Percentiles rank a stretch among this genome's conserved stretches.
phyloP scores from a whole-genome alignment of 2,329 filamentous ascomycete genomes.

The Lachnellula occidentalis region DNA sequence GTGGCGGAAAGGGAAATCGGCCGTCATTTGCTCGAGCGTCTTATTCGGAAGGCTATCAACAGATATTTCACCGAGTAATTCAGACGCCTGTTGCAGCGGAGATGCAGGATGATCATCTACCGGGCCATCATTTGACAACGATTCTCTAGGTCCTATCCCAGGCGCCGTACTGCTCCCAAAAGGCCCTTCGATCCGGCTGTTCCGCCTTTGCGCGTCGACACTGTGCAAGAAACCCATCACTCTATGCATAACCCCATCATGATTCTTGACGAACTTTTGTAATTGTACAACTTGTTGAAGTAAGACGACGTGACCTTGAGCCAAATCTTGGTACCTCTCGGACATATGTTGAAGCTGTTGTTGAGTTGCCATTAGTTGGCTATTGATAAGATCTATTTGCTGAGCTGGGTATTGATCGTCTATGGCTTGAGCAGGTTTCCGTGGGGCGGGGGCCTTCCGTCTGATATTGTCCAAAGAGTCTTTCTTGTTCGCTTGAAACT shows the following conservation, averaged over 20 bases:
- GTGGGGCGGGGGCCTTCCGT: conserved; percentile 85
- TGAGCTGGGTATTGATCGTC: conserved; percentile 76
- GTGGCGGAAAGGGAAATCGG: conserved; percentile 25
- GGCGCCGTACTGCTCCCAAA: conserved; percentile 37
- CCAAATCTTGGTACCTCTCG: conserved; percentile 75
- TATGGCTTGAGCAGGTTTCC: conserved; percentile 59
- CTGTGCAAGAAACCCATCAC: conserved; percentile 64
- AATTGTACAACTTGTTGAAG: conserved; percentile 56
- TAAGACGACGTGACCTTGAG: conserved; percentile 56
- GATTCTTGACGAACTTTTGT: conserved; percentile 60
- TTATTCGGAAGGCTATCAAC: conserved; percentile 59
- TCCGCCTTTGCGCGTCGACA: conserved; percentile 58
- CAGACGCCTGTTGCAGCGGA: conserved; percentile 62
- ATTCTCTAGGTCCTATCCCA: conserved; percentile 31
- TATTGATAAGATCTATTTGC: conserved; percentile 83
- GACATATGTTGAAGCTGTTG: conserved; percentile 87
- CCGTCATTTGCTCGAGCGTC: conserved; percentile 60
- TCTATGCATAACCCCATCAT: conserved; percentile 66
- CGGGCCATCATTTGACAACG: conserved; percentile 12
- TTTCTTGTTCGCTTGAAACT: conserved; percentile 93
- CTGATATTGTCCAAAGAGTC: conserved; percentile 95
- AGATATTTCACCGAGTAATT: conserved; percentile 59
- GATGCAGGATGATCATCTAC: conserved; percentile 59
- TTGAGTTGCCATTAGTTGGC: conserved; percentile 82
- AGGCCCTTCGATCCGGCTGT: conserved; percentile 45